These are phyloP conservation scores for Talaromyces wortmannii DNA, from an alignment of 495 filamentous ascomycete species.

Conservation along the genomic window DNA sequence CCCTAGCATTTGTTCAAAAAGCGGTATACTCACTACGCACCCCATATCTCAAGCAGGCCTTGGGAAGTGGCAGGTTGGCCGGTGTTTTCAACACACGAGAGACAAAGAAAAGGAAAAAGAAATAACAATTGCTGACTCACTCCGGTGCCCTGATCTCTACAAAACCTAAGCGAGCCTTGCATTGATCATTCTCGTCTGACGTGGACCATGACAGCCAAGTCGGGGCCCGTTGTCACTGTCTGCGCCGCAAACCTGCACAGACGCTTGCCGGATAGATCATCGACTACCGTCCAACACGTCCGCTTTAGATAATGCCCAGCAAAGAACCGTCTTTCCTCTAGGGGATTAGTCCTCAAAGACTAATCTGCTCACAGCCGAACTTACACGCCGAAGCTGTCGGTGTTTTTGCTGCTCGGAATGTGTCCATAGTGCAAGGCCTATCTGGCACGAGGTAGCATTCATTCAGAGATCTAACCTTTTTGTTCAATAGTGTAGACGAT, in stretches of 20 bases:
- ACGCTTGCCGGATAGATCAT: background rate
- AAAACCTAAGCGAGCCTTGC: background rate
- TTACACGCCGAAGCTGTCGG: too few relatives aligned
- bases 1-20: too few relatives aligned
- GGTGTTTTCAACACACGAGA: background rate
- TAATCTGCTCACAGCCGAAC: too few relatives aligned
- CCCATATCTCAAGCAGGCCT: background rate
- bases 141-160: background rate
- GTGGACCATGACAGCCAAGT: background rate
- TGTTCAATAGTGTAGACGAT: too few relatives aligned
- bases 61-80: background rate
- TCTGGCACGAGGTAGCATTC: too few relatives aligned
- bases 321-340: background rate
- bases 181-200: background rate
- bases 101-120: background rate
- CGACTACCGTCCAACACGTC: background rate
- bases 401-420: too few relatives aligned
- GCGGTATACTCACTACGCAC: too few relatives aligned
- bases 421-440: too few relatives aligned
- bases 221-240: background rate
- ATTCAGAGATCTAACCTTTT: too few relatives aligned
- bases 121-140: background rate
- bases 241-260: slow-evolving; percentile 6
- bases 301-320: background rate
- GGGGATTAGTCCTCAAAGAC: too few relatives aligned